Conservation (phyloP, 2,329 filamentous ascomycete genomes). For the Tolypocladium cylindrosporum region DNA sequence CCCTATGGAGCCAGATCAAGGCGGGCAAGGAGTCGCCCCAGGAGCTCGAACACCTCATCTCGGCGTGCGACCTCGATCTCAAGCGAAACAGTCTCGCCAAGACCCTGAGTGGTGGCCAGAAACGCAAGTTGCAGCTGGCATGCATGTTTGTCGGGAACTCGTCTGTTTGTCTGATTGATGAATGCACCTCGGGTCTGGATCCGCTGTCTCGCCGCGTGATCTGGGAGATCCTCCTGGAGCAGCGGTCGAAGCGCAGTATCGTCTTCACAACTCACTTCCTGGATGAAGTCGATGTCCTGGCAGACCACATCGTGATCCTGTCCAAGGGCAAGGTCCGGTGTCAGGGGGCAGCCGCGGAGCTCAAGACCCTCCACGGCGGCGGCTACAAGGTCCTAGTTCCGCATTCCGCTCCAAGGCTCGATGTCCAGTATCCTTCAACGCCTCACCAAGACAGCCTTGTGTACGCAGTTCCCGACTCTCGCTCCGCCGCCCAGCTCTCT, state of each 20-base stretch:
- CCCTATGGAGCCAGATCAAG: conserved; percentile 54
- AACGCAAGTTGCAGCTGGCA: conserved; percentile 58
- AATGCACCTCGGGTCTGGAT: conserved; percentile 59
- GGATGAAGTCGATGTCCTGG: conserved; percentile 59
- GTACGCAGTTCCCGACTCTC: conserved; percentile 38
- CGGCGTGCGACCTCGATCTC: conserved; percentile 47
- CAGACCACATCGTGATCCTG: conserved; percentile 57
- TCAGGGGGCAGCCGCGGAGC: conserved; percentile 51
- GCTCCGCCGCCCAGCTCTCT: conserved; percentile 8
- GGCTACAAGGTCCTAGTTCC: conserved; percentile 48
- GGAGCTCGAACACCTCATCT: conserved; percentile 39
- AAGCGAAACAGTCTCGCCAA: conserved; percentile 43
- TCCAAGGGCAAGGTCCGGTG: conserved; percentile 53
- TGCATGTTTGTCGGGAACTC: conserved; percentile 63
- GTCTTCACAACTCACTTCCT: conserved; percentile 62
- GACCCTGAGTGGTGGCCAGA: conserved; percentile 58
- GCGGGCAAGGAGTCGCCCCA: conserved; percentile 27
- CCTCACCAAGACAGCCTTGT: conserved; percentile 45
- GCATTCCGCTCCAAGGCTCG: conserved; percentile 8
- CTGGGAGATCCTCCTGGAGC: conserved; percentile 58
- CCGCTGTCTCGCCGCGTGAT: conserved; percentile 57
- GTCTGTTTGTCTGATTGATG: conserved; percentile 57
- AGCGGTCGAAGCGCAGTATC: conserved; percentile 52
- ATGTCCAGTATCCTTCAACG: conserved; percentile 26
- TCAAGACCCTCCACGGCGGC: conserved; percentile 53